Conservation (phyloP, 768 basidiomycete species). For the Boletus patriciae region DNA sequence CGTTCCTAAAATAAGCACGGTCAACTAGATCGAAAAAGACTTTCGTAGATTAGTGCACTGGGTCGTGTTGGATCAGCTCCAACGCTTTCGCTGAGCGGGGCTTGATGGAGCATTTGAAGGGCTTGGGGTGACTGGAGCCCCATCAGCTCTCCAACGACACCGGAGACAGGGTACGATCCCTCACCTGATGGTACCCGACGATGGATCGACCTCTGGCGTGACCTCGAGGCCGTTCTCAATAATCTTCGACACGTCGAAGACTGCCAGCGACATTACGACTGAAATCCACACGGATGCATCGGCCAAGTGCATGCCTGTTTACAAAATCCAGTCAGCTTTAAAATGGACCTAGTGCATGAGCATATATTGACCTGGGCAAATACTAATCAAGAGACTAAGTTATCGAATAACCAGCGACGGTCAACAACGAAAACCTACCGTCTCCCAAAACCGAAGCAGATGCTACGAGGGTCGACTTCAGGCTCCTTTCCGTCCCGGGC, state of each 20-base stretch:
- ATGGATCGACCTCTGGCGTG: constrained; percentile 55
- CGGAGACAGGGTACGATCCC: not conserved
- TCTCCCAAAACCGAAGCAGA: constrained; percentile 73
- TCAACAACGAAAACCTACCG: constrained; percentile 37
- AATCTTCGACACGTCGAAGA: constrained; percentile 47
- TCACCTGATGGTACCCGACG: constrained; percentile 65
- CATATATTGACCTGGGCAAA: constrained; percentile 29
- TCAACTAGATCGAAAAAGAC: not conserved
- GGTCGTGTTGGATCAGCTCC: constrained; percentile 52
- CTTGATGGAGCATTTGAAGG: constrained; percentile 59
- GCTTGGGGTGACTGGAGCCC: constrained; percentile 51
- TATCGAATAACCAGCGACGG: not conserved
- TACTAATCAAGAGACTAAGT: constrained; percentile 13
- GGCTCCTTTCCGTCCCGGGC: constrained; percentile 34
- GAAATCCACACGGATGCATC: constrained; percentile 50
- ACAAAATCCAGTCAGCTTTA: constrained; percentile 6
- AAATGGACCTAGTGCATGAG: constrained; percentile 18
- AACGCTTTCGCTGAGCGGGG: constrained; percentile 61
- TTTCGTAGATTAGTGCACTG: constrained; percentile 18
- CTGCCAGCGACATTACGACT: constrained; percentile 45
- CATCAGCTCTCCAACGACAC: constrained; percentile 1
- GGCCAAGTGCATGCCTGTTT: constrained; percentile 50
- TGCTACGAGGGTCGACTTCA: constrained; percentile 56
- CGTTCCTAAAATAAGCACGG: not conserved
- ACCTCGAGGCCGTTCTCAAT: constrained; percentile 47